Percentiles rank a stretch among this genome's conserved stretches.
phyloP scores from a whole-genome alignment of 2,329 filamentous ascomycete species.

The Pyrenophora teres region DNA sequence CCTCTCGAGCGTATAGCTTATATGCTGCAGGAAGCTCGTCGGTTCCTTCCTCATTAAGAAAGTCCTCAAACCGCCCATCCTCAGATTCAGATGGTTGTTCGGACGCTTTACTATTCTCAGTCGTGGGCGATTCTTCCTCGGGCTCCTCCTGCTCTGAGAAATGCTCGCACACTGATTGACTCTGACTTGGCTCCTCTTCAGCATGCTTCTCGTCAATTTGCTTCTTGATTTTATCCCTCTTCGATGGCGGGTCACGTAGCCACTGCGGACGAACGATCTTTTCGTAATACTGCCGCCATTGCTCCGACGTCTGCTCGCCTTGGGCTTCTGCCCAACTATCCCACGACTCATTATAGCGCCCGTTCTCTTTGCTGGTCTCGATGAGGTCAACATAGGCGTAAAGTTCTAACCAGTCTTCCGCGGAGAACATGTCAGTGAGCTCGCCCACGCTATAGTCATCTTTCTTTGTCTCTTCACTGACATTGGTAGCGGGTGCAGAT shows the following conservation, averaged over 20 bases:
- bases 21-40: constrained; percentile 21
- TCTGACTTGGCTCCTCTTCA: constrained; percentile 1
- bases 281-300: constrained; percentile 45
- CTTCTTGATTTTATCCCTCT: constrained; percentile 29
- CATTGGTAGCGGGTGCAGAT: neutral
- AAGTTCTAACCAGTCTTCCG: constrained; percentile 38
- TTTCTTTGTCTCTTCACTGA: constrained; percentile 9
- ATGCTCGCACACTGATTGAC: constrained; percentile 15
- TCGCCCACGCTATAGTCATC: constrained; percentile 28
- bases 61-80: constrained; percentile 16
- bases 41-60: constrained; percentile 12
- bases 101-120: neutral
- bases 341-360: constrained; percentile 31
- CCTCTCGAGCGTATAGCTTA: constrained; percentile 22
- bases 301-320: constrained; percentile 29
- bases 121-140: neutral
- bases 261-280: constrained; percentile 42
- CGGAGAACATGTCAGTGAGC: constrained; percentile 26
- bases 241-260: constrained; percentile 29
- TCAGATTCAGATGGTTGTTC: constrained; percentile 7
- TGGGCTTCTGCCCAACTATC: constrained; percentile 24
- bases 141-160: constrained; percentile 7
- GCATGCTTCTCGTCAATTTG: constrained; percentile 19
- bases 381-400: constrained; percentile 38
- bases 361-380: constrained; percentile 1